Conservation (phyloP, 1,139 yeast species). For the Geotrichum bryndzae region DNA sequence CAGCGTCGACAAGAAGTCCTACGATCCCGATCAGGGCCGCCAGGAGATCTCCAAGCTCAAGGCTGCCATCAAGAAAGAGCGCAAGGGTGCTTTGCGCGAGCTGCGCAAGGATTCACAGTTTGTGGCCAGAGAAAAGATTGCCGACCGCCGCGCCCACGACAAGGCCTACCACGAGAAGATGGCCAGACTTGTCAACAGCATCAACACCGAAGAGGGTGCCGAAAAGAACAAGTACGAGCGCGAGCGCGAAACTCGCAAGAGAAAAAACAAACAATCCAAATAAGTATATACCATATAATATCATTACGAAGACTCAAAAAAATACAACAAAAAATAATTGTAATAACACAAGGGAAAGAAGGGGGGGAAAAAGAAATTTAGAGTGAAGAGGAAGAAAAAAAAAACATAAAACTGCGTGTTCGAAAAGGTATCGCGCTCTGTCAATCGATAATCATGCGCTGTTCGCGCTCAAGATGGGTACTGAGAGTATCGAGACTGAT, state of each 20-base stretch:
- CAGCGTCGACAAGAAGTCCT: slow-evolving; percentile 90
- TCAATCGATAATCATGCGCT: slow-evolving; percentile 11
- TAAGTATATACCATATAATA: neutral
- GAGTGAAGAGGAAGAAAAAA: neutral
- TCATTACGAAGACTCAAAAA: neutral
- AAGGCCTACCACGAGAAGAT: slow-evolving; percentile 83
- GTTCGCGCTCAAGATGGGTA: neutral
- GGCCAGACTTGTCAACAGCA: slow-evolving; percentile 78
- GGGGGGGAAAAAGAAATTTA: neutral
- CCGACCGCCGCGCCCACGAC: slow-evolving; percentile 67
- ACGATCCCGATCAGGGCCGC: slow-evolving; percentile 75
- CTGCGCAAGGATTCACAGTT: slow-evolving; percentile 84
- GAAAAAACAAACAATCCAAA: slow-evolving; percentile 32
- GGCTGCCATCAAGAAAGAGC: slow-evolving; percentile 84
- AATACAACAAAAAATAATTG: neutral
- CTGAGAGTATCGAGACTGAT: neutral
- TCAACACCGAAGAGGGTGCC: slow-evolving; percentile 89
- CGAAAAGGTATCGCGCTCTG: neutral
- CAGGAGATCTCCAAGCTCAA: slow-evolving; percentile 78
- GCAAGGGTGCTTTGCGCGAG: slow-evolving; percentile 81
- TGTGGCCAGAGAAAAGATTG: slow-evolving; percentile 77
- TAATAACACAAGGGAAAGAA: neutral
- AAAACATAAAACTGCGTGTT: neutral
- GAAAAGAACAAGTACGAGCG: slow-evolving; percentile 87
- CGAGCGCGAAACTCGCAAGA: slow-evolving; percentile 65